These are phyloP conservation scores for Sextonia rubra DNA, from an alignment of 164 flowering plant genomes.

Conservation along the genomic window DNA sequence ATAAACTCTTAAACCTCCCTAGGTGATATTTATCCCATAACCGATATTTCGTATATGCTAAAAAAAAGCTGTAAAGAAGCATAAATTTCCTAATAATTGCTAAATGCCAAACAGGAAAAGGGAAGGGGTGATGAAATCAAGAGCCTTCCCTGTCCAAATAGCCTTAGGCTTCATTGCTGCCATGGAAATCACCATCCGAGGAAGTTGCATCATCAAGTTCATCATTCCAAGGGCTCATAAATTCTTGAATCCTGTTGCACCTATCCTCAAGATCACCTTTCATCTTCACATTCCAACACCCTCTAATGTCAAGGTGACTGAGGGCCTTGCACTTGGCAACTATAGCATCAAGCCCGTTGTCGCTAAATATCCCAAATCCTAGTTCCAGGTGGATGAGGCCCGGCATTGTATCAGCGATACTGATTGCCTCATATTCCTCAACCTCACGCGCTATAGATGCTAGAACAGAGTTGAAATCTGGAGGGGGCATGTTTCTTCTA, in stretches of 20 bases:
- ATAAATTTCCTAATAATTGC: background rate
- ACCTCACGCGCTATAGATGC: conserved; percentile 2
- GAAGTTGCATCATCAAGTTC: conserved; percentile 12
- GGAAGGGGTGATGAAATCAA: background rate
- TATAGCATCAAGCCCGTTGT: conserved; percentile 25
- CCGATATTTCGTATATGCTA: background rate
- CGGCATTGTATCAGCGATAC: conserved; percentile 71
- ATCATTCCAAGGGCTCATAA: conserved; percentile 27
- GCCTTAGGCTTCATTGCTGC: background rate
- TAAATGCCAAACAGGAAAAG: background rate
- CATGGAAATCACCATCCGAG: conserved; percentile 13
- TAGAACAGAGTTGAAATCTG: conserved; percentile 16
- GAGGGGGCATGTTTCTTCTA: conserved; percentile 59
- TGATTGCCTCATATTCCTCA: conserved; percentile 61
- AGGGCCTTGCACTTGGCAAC: conserved; percentile 32
- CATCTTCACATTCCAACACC: conserved; percentile 55
- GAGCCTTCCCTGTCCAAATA: background rate
- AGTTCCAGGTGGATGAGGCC: conserved; percentile 60
- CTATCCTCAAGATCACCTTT: conserved; percentile 26
- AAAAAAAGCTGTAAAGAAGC: background rate
- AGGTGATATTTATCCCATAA: background rate
- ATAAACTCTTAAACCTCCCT: background rate
- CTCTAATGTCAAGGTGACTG: conserved; percentile 50
- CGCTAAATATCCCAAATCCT: conserved; percentile 42
- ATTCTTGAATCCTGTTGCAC: conserved; percentile 16